Evolutionary conservation across 306 rosid genomes (phyloP), one percentile per base, ranked within the genome.

Genomic region (Castanea sativa): DNA sequence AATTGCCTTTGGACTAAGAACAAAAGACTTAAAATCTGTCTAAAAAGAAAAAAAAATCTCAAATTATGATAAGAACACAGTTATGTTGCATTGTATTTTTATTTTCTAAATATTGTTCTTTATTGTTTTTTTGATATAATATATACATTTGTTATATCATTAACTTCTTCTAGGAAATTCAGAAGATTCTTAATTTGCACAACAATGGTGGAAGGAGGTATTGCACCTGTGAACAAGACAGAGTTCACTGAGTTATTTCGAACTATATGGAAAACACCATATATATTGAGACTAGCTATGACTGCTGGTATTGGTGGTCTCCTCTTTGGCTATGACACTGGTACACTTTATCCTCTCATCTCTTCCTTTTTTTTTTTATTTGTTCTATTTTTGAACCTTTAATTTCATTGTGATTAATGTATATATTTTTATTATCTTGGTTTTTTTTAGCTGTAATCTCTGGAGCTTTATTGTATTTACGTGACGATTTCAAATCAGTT

Each of bases 241-340:
- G 90, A 85, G 58, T 85, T 88, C 79, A 75, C 86, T 15, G 93
- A 91, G 83, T 91, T 95, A 58, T 90, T 88, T 89, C 79, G 76
- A 21, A 89, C 92, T 73, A 77, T 89, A 78, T 86, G 85, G 81
- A 86, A 67, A 73, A 90, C 89, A 3, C 98, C 98, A 4, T 93
- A 90, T 68, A 81, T 91, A 11, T 85, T 93, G 96, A 89, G 92
- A 11, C 98, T 93, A 21, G 98, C 98, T 30, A 59, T 90, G 13
- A 90, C 98, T 35, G 97, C 97, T 14, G 98, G 97, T 65, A 82
- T 93, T 27, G 97, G 97, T 10, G 97, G 97, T 38, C 97, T 93
- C 25, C 92, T 93, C 30, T 93, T 93, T 57, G 98, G 97, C 75
- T 93, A 93, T 6, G 95, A 91, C 8, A 93, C 98, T 7, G 98